Conservation (phyloP, 2,329 filamentous ascomycete genomes). For the Macrophomina pseudophaseolina region DNA sequence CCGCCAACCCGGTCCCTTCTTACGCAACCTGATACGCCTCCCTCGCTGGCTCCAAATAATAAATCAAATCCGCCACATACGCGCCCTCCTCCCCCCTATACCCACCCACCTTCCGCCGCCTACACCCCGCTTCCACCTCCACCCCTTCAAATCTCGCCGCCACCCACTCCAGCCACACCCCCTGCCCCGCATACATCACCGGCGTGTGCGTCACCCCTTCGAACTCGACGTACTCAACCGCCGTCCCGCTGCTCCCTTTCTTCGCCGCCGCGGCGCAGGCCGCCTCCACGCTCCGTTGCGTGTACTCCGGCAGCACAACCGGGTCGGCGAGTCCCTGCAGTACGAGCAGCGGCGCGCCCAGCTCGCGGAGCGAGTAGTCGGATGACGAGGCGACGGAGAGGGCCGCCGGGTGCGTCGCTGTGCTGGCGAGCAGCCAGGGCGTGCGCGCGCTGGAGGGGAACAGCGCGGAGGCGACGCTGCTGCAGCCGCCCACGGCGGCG, state of each 20-base stretch:
- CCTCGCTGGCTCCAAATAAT: neutral
- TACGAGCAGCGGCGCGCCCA: conserved; percentile 4
- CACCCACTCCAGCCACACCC: conserved; percentile 40
- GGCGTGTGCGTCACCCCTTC: conserved; percentile 38
- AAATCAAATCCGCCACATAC: neutral
- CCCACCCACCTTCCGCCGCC: conserved; percentile 12
- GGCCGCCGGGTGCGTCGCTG: neutral
- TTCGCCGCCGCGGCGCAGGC: neutral
- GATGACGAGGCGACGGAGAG: neutral
- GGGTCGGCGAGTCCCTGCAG: neutral
- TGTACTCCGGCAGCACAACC: neutral
- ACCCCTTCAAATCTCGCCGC: conserved; percentile 34
- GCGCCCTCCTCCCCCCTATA: neutral
- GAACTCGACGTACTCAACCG: conserved; percentile 31
- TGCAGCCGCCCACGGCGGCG: neutral
- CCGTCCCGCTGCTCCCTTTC: neutral
- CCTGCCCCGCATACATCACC: conserved; percentile 37
- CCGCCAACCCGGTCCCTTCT: no score
- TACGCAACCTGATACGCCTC: neutral
- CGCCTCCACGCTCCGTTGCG: neutral
- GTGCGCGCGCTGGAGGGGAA: neutral
- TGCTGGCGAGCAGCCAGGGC: neutral
- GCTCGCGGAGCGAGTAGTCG: neutral
- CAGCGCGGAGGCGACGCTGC: conserved; percentile 3
- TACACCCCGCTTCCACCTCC: neutral